Base-by-base conservation (phyloP, 768 basidiomycete species). In the Sutorius australiensis region DNA sequence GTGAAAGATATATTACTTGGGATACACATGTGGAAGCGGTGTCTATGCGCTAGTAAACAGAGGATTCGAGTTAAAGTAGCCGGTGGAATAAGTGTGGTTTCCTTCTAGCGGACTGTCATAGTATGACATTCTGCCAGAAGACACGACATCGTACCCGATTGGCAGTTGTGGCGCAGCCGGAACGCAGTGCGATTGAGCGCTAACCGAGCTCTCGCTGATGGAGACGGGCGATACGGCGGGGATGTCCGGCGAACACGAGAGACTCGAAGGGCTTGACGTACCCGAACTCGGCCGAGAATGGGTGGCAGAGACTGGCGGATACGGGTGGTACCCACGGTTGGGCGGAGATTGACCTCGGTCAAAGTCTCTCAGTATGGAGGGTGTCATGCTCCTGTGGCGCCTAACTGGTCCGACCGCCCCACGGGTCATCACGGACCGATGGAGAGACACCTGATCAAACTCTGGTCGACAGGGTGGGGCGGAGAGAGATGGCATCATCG, bases 321-420 rank as follows among this genome's bases (percentile, higher is more conserved):
- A 84, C 19, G 86, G 77, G 63, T 86, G 80, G 58, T 83, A 81
- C 43, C 79, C 77, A 47, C 82, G 73, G 53, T 63, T 70, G 11
- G 71, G 72, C 37, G 72, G 72, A 27, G 82, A 80, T 53, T 77
- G 65, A 32, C 74, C 73, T 58, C 80, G 80, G 40, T 72, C 75
- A 48, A 76, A 80, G 48, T 72, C 77, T 48, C 83, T 76, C 42
- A 75, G 68, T 28, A 84, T 56, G 0, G 83, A 83, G 9, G 89
- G 88, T 8, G 89, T 91, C 78, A 86, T 87, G 67, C 86, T 88
- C 50, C 88, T 77, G 63, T 89, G 82, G 42, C 89, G 76, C 47
- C 87, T 73, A 42, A 83, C 76, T 10, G 87, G 84, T 10, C 87
- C 85, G n/a, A 78, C 63, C 12, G 74, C 78, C 7, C 50, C 61